phyloP scores from a whole-genome alignment of 495 filamentous ascomycete genomes.

The Cenococcum geophilum region DNA sequence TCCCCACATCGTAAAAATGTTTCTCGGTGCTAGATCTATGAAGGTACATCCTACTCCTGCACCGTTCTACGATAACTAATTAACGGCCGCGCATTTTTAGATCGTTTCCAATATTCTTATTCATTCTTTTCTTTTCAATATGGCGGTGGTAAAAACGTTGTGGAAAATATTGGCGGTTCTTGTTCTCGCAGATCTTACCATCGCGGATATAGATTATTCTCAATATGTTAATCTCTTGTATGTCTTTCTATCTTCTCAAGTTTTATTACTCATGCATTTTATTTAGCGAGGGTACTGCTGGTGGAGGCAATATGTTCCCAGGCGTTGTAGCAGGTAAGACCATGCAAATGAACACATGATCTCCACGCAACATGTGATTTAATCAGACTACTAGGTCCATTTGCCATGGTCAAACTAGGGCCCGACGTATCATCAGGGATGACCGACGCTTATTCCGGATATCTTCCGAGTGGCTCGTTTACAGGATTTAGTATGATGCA shows the following conservation, averaged over 20 bases:
- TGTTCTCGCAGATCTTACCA: not conserved
- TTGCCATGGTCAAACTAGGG: conserved; percentile 66
- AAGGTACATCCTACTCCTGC: too few relatives aligned
- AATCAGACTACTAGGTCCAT: conserved; percentile 40
- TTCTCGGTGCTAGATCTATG: too few relatives aligned
- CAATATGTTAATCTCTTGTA: conserved; percentile 46
- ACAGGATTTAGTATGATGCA: conserved; percentile 70
- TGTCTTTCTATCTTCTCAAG: conserved; percentile 23
- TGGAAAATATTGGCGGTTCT: not conserved
- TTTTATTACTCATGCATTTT: conserved; percentile 19
- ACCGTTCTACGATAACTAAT: too few relatives aligned
- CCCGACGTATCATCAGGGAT: conserved; percentile 53
- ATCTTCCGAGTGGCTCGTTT: conserved; percentile 51
- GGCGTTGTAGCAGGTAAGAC: conserved; percentile 46
- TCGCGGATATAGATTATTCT: conserved; percentile 36
- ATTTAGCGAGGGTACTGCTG: conserved; percentile 26
- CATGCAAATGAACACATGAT: not conserved
- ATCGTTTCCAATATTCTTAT: too few relatives aligned
- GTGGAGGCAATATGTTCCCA: conserved; percentile 64
- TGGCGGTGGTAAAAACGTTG: too few relatives aligned
- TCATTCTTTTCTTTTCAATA: too few relatives aligned
- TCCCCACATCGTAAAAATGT: too few relatives aligned
- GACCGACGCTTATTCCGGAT: conserved; percentile 60
- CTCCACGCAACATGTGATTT: conserved; percentile 13
- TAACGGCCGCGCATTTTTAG: too few relatives aligned